Base-by-base conservation (phyloP, 805 yeast genomes). In the Ogataea zsoltii region DNA sequence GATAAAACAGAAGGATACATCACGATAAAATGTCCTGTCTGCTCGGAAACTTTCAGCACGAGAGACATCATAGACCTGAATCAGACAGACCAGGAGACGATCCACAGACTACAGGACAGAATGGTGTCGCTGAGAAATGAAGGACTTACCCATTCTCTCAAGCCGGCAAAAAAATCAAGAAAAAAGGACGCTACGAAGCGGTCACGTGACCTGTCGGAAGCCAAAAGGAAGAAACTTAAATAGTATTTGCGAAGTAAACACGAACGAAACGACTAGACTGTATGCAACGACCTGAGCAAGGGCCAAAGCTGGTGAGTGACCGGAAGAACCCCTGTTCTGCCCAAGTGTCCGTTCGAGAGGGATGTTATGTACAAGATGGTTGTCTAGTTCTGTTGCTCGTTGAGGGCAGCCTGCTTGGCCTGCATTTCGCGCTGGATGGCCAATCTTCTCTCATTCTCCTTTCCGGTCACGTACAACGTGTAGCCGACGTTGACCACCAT, bases 401-500 rank as follows among this genome's bases (percentile, higher is more conserved):
- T 39, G 33, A 51, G 45, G 18, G 50, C 58, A 3, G 57, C 56
- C 35, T 58, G 62, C 31, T 60, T 47, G 25, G 55, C 61, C 44
- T 56, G 60, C 54, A 48, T 41, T 35, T 55, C 67, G 39, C 56
- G 61, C 48, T 65, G 65, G 32, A 56, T 51, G 1, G 68, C 63
- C 38, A 70, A 55, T 53, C 74, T 70, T 41, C 68, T 65, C 58
- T 78, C 82, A 44, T 74, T 76, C 44, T 70, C 69, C 56, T 72
- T 72, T 50, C 82, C 81, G 38, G 77, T 79, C 53, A 65, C 69
- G 62, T 76, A 79, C 45, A 80, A 61, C 12, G 78, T 77, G 63
- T 73, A 76, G 17, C 71, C 70, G 38, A 80, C 69, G 46, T 81
- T 82, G 25, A 74, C 76, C 10, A 71, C 56, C 74, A 80, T 73